Evolutionary conservation across 1,139 yeast genomes (phyloP).

Genomic region (Kazachstania sp.): DNA sequence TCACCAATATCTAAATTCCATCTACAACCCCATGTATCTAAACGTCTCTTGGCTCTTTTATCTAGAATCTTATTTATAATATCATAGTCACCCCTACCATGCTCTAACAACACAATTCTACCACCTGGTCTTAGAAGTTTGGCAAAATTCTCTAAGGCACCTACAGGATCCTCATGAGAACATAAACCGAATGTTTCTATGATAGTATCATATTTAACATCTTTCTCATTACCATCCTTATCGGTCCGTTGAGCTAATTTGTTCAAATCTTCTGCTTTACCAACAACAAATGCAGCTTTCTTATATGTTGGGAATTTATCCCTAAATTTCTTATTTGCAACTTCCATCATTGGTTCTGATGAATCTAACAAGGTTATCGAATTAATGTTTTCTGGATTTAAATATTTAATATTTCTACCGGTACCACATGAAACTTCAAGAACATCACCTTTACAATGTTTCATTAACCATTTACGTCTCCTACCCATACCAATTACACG

Average conservation of each 20-base stretch:
- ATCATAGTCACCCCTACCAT: conserved; percentile 78
- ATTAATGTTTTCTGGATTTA: conserved; percentile 49
- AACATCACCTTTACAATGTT: conserved; percentile 74
- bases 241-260: conserved; percentile 38
- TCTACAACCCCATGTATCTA: conserved; percentile 92
- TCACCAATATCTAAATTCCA: conserved; percentile 94
- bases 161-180: conserved; percentile 88
- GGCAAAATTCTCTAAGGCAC: conserved; percentile 67
- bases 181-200: conserved; percentile 92
- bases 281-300: conserved; percentile 79
- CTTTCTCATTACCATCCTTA: conserved; percentile 9
- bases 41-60: conserved; percentile 71
- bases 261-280: conserved; percentile 80
- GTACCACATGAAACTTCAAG: conserved; percentile 95
- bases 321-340: conserved; percentile 68
- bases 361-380: conserved; percentile 84
- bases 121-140: conserved; percentile 81
- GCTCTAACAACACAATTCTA: conserved; percentile 76
- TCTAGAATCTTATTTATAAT: conserved; percentile 76
- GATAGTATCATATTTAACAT: conserved; percentile 69
- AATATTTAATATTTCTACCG: conserved; percentile 78
- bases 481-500: conserved; percentile 70
- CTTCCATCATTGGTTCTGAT: conserved; percentile 74
- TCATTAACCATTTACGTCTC: conserved; percentile 78
- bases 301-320: conserved; percentile 54